These are phyloP conservation scores for Podaxis rugospora DNA, from an alignment of 768 basidiomycete genomes.

Conservation along the genomic window DNA sequence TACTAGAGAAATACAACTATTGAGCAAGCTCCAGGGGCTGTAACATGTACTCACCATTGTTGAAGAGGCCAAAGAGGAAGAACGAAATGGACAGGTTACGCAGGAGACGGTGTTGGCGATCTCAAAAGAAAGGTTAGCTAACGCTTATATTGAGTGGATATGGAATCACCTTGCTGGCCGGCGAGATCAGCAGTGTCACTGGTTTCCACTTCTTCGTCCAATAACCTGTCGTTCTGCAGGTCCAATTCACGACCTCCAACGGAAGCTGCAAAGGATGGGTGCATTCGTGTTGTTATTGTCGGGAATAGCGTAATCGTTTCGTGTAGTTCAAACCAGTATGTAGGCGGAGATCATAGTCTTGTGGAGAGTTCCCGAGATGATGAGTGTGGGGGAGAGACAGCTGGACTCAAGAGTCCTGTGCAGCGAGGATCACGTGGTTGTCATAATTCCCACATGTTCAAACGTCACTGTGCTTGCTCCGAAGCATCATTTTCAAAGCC, in stretches of 20 bases:
- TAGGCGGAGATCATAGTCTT: background rate
- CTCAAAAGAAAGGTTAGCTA: conserved; percentile 13
- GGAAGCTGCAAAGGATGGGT: background rate
- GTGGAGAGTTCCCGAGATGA: background rate
- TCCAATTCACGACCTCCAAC: background rate
- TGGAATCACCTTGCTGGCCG: background rate
- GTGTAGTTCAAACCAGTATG: background rate
- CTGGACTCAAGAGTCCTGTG: background rate
- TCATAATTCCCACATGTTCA: background rate
- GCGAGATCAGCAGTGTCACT: background rate
- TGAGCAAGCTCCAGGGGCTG: background rate
- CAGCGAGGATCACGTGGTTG: background rate
- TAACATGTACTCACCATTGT: conserved; percentile 61
- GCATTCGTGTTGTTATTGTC: background rate
- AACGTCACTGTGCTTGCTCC: background rate
- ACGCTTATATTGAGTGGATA: too few relatives aligned
- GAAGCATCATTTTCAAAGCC: background rate
- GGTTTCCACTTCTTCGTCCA: background rate
- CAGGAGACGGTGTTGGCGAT: conserved; percentile 25
- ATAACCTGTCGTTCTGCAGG: background rate
- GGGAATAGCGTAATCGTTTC: background rate
- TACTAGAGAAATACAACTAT: conserved; percentile 39
- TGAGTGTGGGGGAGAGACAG: background rate
- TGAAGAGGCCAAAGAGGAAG: conserved; percentile 89
- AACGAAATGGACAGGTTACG: conserved; percentile 58